Percentiles rank a stretch among this genome's conserved stretches.
Evolutionary conservation across 1,139 yeast genomes (phyloP).

Genomic region (Geotrichum phurueaensis): DNA sequence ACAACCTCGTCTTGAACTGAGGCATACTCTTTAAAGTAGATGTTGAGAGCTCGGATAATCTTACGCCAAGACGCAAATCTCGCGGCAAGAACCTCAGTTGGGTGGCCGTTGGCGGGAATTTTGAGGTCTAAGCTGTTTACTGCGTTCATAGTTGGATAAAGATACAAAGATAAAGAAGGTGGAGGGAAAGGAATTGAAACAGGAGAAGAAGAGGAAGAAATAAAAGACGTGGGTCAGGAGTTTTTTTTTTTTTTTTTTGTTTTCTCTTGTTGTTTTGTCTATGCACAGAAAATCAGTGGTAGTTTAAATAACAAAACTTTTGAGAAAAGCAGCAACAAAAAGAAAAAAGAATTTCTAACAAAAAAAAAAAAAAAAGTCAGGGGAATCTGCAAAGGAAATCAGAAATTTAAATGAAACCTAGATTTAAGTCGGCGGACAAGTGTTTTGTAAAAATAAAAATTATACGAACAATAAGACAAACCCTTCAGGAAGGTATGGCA

Average conservation of each 20-base stretch:
- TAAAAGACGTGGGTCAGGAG: background rate
- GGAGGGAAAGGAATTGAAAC: background rate
- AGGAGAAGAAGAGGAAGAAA: background rate
- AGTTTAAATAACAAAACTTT: background rate
- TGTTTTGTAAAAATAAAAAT: background rate
- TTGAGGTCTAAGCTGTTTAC: constrained; percentile 11
- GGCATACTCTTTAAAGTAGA: constrained; percentile 72
- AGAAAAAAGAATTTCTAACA: background rate
- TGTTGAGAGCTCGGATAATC: constrained; percentile 65
- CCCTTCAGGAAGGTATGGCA: too few relatives aligned
- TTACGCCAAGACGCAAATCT: constrained; percentile 85
- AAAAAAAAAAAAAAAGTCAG: background rate
- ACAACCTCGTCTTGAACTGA: constrained; percentile 83
- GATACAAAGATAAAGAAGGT: background rate
- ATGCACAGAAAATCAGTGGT: background rate
- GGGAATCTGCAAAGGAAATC: background rate
- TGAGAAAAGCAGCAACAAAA: background rate
- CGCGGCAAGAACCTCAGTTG: constrained; percentile 79
- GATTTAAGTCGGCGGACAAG: background rate
- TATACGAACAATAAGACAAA: background rate
- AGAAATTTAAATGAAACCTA: background rate
- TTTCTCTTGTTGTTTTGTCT: background rate
- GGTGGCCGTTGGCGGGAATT: constrained; percentile 55
- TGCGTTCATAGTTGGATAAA: background rate
- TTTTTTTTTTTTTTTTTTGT: background rate